These are phyloP conservation scores for Lactifluus volemus DNA, from an alignment of 768 basidiomycete genomes.

Conservation along the genomic window DNA sequence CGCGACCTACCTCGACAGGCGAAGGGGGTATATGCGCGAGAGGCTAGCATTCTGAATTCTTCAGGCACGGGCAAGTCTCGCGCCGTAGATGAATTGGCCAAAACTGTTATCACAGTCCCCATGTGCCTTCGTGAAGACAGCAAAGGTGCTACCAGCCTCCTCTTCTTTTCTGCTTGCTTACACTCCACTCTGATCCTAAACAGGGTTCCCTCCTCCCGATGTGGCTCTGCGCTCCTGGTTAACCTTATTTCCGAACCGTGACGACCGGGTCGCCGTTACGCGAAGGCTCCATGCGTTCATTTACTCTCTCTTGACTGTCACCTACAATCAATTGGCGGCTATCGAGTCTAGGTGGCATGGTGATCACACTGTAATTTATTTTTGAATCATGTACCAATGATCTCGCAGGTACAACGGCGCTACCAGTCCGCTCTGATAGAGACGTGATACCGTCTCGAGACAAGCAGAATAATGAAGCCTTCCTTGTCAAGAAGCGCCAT, in stretches of 20 bases:
- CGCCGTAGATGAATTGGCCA: neutral
- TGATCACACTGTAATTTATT: neutral
- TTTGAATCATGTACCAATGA: neutral
- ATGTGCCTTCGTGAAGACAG: no score
- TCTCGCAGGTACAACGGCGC: neutral
- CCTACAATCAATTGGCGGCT: neutral
- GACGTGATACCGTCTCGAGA: neutral
- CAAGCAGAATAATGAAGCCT: neutral
- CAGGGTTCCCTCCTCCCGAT: neutral
- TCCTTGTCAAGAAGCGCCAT: neutral
- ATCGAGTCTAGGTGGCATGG: neutral
- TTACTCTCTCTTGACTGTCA: neutral
- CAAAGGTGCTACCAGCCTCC: no score
- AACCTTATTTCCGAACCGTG: neutral
- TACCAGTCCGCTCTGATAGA: neutral
- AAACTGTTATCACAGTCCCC: no score
- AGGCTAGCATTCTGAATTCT: neutral
- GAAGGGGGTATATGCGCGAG: neutral
- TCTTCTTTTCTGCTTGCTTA: no score
- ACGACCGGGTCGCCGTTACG: no score
- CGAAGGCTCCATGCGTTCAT: neutral
- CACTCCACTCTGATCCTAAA: neutral
- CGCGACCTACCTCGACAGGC: neutral
- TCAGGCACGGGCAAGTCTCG: conserved; percentile 1
- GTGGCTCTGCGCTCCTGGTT: neutral